A percentile compares a stretch with the other conserved stretches of the same genome.
These are phyloP conservation scores for Penicillium nordicum DNA, from an alignment of 2,329 filamentous ascomycete species.

Conservation along the genomic window DNA sequence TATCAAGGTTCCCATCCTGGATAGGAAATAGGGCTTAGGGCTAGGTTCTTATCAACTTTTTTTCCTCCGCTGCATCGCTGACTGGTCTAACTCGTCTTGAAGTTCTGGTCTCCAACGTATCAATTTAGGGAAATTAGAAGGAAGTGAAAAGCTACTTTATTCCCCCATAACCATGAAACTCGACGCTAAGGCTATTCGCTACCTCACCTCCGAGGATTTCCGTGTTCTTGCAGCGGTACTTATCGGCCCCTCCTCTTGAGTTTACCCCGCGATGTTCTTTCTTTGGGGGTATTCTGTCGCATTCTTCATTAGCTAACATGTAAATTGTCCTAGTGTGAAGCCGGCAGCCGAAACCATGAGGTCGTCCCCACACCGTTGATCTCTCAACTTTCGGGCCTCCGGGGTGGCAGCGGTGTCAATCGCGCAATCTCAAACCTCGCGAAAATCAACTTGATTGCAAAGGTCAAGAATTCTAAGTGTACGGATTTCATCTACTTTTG, in stretches of 20 bases:
- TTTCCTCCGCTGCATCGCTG: conserved; percentile 21
- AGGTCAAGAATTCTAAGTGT: conserved; percentile 90
- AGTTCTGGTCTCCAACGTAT: conserved; percentile 1
- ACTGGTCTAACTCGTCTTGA: conserved; percentile 1
- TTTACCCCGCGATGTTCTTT: conserved; percentile 21
- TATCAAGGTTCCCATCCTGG: conserved; percentile 18
- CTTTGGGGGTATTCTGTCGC: background rate
- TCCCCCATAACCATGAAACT: conserved; percentile 69
- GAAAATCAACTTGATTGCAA: conserved; percentile 86
- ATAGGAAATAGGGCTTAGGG: conserved; percentile 42
- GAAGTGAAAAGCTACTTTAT: conserved; percentile 3
- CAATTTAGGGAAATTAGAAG: background rate
- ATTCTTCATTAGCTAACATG: conserved; percentile 4
- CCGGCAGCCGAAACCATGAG: conserved; percentile 94
- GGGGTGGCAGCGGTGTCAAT: conserved; percentile 75
- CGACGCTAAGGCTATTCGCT: conserved; percentile 88
- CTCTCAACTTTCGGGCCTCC: conserved; percentile 74
- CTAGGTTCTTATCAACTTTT: conserved; percentile 33
- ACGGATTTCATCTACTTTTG: conserved; percentile 10
- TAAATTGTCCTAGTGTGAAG: conserved; percentile 66
- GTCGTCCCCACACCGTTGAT: conserved; percentile 90
- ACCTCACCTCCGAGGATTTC: conserved; percentile 92
- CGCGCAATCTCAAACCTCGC: conserved; percentile 85
- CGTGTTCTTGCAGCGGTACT: conserved; percentile 82
- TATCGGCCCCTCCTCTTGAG: conserved; percentile 32